phyloP scores from a whole-genome alignment of 495 filamentous ascomycete species.

The Penicillium malachiteum region DNA sequence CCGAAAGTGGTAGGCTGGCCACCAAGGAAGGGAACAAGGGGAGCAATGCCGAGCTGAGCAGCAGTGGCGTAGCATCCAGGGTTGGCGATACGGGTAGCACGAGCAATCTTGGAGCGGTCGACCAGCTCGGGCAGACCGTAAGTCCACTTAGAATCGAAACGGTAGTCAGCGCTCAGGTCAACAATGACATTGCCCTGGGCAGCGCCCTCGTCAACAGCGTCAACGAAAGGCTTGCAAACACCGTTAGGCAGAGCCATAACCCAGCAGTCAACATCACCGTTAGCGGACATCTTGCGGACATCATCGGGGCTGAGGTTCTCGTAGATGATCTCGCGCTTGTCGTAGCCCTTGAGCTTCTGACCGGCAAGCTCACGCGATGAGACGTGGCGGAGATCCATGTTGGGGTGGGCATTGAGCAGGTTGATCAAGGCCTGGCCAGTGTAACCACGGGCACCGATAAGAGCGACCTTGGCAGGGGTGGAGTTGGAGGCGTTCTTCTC shows the following conservation, averaged over 20 bases:
- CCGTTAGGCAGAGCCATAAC: constrained; percentile 98
- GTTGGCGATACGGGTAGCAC: constrained; percentile 86
- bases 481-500: constrained; percentile 85
- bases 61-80: constrained; percentile 97
- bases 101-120: constrained; percentile 70
- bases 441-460: constrained; percentile 95
- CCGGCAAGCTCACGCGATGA: constrained; percentile 93
- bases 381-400: constrained; percentile 90
- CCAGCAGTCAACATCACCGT: constrained; percentile 95
- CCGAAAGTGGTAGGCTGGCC: constrained; percentile 87
- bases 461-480: constrained; percentile 76
- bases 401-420: constrained; percentile 86
- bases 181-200: constrained; percentile 78
- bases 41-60: constrained; percentile 88
- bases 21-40: constrained; percentile 73
- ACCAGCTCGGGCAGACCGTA: constrained; percentile 94
- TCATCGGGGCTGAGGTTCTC: constrained; percentile 90
- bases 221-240: constrained; percentile 93
- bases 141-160: constrained; percentile 87
- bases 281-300: constrained; percentile 84
- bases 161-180: constrained; percentile 93
- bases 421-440: constrained; percentile 92
- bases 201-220: constrained; percentile 77
- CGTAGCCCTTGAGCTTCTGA: constrained; percentile 86
- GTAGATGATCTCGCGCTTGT: constrained; percentile 90